Evolutionary conservation across 2,329 filamentous ascomycete species (phyloP).

Genomic region (Sporothrix sp.): DNA sequence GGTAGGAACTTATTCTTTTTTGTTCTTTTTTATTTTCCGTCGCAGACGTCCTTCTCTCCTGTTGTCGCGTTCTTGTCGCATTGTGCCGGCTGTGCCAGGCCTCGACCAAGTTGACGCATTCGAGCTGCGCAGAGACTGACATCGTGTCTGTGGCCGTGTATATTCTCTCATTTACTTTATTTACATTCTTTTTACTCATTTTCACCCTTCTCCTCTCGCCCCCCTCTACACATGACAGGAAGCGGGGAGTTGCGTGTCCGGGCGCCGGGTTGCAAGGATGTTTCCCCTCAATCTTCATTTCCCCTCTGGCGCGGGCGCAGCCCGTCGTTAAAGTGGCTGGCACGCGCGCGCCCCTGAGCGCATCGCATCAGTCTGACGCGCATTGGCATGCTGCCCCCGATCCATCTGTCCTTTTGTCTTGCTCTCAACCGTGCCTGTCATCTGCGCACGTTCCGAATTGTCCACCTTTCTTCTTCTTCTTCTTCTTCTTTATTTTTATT

Average conservation of each 20-base stretch:
- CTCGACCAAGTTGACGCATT: too few species aligned
- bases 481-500: background rate
- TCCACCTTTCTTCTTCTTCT: background rate
- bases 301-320: background rate
- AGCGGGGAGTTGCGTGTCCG: too few species aligned
- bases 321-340: slow-evolving; percentile 1
- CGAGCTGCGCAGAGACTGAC: too few species aligned
- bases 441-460: background rate
- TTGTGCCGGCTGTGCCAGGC: too few species aligned
- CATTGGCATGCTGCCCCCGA: background rate
- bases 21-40: background rate
- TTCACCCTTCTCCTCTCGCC: too few species aligned
- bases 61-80: background rate
- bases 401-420: too few species aligned
- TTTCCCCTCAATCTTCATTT: slow-evolving; percentile 6
- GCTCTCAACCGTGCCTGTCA: too few species aligned
- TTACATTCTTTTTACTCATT: too few species aligned
- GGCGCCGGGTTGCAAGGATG: slow-evolving; percentile 4
- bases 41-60: too few species aligned
- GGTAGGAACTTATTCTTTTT: slow-evolving; percentile 14
- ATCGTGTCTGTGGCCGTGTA: too few species aligned
- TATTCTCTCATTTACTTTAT: too few species aligned
- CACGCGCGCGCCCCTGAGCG: background rate
- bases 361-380: background rate
- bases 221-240: too few species aligned